Evolutionary conservation across 257 asterid genomes (phyloP), one percentile per base, ranked within the genome.

Genomic region (Ballota nigra): DNA sequence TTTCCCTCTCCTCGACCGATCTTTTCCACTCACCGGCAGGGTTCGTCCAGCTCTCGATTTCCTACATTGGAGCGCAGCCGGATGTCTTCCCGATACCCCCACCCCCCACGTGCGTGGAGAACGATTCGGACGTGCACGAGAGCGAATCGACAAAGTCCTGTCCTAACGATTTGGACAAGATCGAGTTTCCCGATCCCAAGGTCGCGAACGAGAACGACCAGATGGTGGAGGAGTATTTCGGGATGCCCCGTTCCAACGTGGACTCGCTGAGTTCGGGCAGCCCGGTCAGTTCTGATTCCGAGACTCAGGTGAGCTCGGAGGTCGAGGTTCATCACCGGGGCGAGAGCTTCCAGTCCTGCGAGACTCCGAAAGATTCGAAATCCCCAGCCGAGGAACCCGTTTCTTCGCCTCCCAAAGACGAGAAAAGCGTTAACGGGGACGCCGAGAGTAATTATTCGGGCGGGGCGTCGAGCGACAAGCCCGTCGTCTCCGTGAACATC

Each of bases 1-100:
- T 89, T 41, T 83, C 99, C 36, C 97, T 95, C 22, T 89, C 97
- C 23, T 88, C 99, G 0, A 89, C 97, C 2, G 99, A 95, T 83
- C 90, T 95, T 5, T 95, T 95, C 90, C 96, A 95, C 87, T 92
- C 99, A 4, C 99, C 99, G 2, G 98, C 99, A 1, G 99, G 99
- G 20, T 95, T 85, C 70, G 99, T 92, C 9, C 92, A 88, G 79
- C 47, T 95, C 61, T 89, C 99, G 0, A 81, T 95, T 43, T 75
- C 90, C 1, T 95, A 88, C 29, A 58, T 68, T 3, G 99, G 97
- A 66, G 63, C 82, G 8, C 83, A 75, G 6, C 99, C 99, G 1
- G 99, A 95, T 5, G 96, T 95, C 22, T 57, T 89, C 52, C 83
- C 82, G 6, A 83, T 88, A 64, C 83, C 96, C 7, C 79, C 87